Evolutionary conservation across 164 flowering plant species (phyloP).

Genomic region (Paratinospora sagittata): DNA sequence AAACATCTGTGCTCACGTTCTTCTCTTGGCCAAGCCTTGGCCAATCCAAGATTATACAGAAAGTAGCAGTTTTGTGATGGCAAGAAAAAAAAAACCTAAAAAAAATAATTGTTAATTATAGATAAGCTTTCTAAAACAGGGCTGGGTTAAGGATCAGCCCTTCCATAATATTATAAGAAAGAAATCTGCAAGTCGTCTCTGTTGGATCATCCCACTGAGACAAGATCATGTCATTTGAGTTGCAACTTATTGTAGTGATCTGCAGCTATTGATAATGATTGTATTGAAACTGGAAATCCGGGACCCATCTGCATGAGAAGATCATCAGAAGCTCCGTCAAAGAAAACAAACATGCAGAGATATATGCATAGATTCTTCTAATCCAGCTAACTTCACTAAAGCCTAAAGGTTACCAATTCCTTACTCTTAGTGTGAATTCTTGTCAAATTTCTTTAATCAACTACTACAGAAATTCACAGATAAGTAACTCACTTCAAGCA

Average conservation of each 20-base stretch:
- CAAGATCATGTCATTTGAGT: conserved; percentile 20
- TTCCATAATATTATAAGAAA: neutral
- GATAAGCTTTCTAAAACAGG: neutral
- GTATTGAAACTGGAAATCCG: conserved; percentile 69
- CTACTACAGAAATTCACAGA: no score
- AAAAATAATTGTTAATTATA: neutral
- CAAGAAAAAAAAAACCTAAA: neutral
- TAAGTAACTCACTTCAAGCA: no score
- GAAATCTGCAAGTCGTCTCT: neutral
- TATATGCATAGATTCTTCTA: no score
- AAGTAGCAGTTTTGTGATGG: no score
- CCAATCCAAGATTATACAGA: neutral
- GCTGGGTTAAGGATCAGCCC: neutral
- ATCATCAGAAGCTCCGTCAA: neutral
- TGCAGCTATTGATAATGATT: conserved; percentile 71
- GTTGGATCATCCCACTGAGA: neutral
- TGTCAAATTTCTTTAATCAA: no score
- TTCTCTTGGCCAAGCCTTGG: neutral
- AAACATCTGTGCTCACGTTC: neutral
- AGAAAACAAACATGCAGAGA: neutral
- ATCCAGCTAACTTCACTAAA: no score
- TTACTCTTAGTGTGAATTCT: no score
- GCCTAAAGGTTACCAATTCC: no score
- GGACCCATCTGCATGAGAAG: conserved; percentile 79
- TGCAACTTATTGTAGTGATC: conserved; percentile 58